Base-by-base conservation (phyloP, 306 rosid species). In the Trichosanthes truncata region DNA sequence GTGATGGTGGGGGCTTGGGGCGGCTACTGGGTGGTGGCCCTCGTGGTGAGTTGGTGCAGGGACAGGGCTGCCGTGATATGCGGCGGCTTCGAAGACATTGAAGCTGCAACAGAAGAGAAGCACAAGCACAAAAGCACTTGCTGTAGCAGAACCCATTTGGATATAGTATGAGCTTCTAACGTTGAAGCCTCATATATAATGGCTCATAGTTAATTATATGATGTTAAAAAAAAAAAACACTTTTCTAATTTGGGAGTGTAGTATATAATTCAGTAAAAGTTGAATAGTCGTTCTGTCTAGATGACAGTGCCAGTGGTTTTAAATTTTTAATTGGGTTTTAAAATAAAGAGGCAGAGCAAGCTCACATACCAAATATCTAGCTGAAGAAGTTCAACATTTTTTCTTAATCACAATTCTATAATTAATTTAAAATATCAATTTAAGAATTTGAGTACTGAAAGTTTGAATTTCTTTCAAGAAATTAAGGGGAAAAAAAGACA, bases 1-100 rank as follows among this genome's bases (percentile, higher is more conserved):
- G 77, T 14, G 79, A 33, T 69, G 76, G n/a, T 79, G 78, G 10
- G 67, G 84, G 45, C 45, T 56, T 9, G 87, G 87, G 8, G 84
- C 79, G 4, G 17, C 63, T 13, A 9, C 55, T 12, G 67, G 49
- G 41, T 72, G 21, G 60, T 73, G 60, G 36, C 1, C 15, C 20
- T 52, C 9, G 20, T 46, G 36, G 38, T 46, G 7, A 25, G 7
- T 17, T 1, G 85, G 83, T 0, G 86, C 59, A 0, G 51, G 67
- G 21, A 48, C 68, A 3, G 63, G 78, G 31, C 31, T 51, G 14
- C 31, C 29, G n/a, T 33, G 31, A 18, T 52, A 51, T 3, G 55
- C 56, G 7, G 52, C 75, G 10, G 78, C 46, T 48, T 51, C 63
- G 9, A 49, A 52, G 9, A 55, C 78, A 74, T 51, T 51, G 48